Percentiles rank a stretch among this genome's conserved stretches.
Evolutionary conservation across 345 rosid genomes (phyloP).

Genomic region (Dimocarpus longan): DNA sequence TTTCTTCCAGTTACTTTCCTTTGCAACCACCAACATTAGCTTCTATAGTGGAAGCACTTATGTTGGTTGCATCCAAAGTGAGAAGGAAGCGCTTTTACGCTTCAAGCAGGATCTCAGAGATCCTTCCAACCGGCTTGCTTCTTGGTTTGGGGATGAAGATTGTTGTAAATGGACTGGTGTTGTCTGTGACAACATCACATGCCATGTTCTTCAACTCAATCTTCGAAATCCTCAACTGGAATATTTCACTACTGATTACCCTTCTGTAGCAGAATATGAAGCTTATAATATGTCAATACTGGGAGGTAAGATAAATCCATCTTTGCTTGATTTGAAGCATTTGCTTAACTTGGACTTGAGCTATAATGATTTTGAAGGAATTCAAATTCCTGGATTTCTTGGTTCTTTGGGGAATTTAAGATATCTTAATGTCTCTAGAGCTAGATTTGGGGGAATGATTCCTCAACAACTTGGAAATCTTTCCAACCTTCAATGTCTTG

Average conservation of each 20-base stretch:
- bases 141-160: too few species aligned
- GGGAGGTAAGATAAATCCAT: not conserved
- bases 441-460: not conserved
- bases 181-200: slow-evolving; percentile 6
- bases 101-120: too few species aligned
- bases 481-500: too few species aligned
- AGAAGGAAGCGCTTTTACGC: too few species aligned
- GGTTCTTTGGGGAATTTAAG: not conserved
- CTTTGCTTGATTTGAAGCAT: not conserved
- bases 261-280: not conserved
- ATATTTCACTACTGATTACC: too few species aligned
- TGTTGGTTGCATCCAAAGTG: too few species aligned
- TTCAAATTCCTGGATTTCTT: not conserved
- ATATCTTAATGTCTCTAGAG: not conserved
- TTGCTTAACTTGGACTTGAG: not conserved
- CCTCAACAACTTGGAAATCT: too few species aligned
- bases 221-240: slow-evolving; percentile 8
- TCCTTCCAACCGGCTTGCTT: too few species aligned
- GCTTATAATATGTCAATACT: not conserved
- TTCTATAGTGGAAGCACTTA: not conserved
- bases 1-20: not conserved
- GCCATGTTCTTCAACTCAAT: slow-evolving; percentile 21
- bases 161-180: too few species aligned
- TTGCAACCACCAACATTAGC: not conserved
- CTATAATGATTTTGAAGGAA: not conserved